phyloP scores from a whole-genome alignment of 805 yeast genomes.

The Tetrapisispora fleetii region DNA sequence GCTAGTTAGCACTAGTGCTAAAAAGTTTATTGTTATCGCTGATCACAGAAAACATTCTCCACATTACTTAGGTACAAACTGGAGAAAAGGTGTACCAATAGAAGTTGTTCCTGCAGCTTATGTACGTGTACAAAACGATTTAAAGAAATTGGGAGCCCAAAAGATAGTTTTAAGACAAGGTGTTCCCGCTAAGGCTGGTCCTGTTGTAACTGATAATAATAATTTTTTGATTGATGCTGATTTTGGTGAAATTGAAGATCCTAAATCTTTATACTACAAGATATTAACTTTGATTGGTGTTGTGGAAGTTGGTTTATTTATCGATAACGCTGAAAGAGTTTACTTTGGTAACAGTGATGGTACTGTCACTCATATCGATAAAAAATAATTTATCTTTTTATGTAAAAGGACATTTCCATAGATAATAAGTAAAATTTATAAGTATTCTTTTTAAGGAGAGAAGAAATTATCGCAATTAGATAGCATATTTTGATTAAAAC shows the following conservation, averaged over 20 bases:
- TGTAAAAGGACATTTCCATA: not conserved
- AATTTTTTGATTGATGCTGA: slow-evolving; percentile 89
- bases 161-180: slow-evolving; percentile 74
- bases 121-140: slow-evolving; percentile 59
- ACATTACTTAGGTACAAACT: slow-evolving; percentile 55
- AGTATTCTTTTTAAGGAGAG: not conserved
- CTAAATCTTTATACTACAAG: slow-evolving; percentile 44
- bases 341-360: slow-evolving; percentile 89
- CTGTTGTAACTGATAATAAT: slow-evolving; percentile 91
- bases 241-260: slow-evolving; percentile 61
- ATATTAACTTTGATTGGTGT: slow-evolving; percentile 82
- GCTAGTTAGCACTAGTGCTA: slow-evolving; percentile 74
- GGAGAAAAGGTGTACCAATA: slow-evolving; percentile 91
- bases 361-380: slow-evolving; percentile 25
- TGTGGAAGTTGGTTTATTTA: slow-evolving; percentile 90
- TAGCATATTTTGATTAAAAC: not conserved
- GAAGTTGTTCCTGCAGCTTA: slow-evolving; percentile 89
- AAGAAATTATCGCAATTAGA: not conserved
- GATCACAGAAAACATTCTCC: slow-evolving; percentile 79
- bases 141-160: slow-evolving; percentile 39
- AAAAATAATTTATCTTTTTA: not conserved
- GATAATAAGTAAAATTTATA: no score
- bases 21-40: slow-evolving; percentile 77
- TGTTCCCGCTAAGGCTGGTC: slow-evolving; percentile 90
- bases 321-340: slow-evolving; percentile 57